Evolutionary conservation across 2,329 filamentous ascomycete species (phyloP), one percentile per base, ranked within the genome.

Genomic region (Exophiala sideris): DNA sequence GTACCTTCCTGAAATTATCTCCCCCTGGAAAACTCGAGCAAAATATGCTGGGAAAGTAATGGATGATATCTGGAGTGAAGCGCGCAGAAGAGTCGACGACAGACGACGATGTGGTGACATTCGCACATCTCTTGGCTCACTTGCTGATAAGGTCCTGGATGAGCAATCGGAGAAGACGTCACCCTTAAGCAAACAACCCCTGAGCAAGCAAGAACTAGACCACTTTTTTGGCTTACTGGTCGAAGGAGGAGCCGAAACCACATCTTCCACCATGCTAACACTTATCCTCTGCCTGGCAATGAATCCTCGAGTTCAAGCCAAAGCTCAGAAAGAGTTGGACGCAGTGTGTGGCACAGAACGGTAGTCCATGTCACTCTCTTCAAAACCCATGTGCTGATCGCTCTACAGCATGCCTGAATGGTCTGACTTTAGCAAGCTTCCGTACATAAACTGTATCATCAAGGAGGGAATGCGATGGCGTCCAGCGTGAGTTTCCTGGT

Each of bases 61-160:
- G 70, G 68, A 72, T 21, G 46, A 52, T 1, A 62, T 77, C 1
- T 77, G 66, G 10, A 67, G 74, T 3, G 57, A 66, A 8, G 41
- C 62, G 5, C 67, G 73, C 2, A 67, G 71, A 21, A 35, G 35
- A 21, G 38, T 56, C 32, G 44, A 45, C 20, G 38, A 52, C 20
- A 41, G 48, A 39, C 8, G 40, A 46, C 57, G 64, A 10, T 59
- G 65, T 8, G 67, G 62, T 11, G 69, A 75, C 41, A 67, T 76
- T 24, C 21, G 21, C 3, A 24, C 21, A 3, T 3, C 21, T 24
- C 21, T 24, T 24, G 21, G 21, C 21, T 24, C 21, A 24, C 21
- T 24, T 24, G 21, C 21, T 52, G 73, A 77, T 57, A 56, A 56
- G 6, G 63, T 76, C 0, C 64, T 77, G 1, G 70, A 76, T 42